Base-by-base conservation (phyloP, 1,139 yeast genomes). In the Lodderomyces margitis region DNA sequence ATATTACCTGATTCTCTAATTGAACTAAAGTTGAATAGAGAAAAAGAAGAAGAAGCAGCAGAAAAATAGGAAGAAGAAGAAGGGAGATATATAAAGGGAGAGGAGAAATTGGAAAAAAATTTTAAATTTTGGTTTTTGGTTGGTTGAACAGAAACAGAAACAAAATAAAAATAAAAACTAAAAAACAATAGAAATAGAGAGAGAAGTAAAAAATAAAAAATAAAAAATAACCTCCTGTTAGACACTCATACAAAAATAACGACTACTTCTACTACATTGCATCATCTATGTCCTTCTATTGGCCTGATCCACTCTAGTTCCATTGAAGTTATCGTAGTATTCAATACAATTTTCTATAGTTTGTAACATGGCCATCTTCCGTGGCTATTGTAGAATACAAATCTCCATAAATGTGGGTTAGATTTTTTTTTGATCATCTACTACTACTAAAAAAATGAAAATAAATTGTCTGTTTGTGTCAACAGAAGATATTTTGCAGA, bases 131-230 rank as follows among this genome's bases (percentile, higher is more conserved):
- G 4, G 4, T 15, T 28, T 25, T 20, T 11, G 27, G 27, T 23
- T 34, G 36, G 23, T 25, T 12, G 7, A 12, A 24, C n/a, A 28
- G 27, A 32, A 14, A 24, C 21, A 31, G 16, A 35, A 35, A 34
- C 33, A 35, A 32, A 36, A 16, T 27, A 31, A 33, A 17, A 30
- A 30, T 5, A 34, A 21, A 30, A 34, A 30, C 11, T 16, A 40
- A 37, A 37, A 36, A 40, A 31, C 12, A 25, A 20, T 23, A 12
- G 27, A 28, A 23, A 32, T 12, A 24, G 27, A 31, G 16, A 35
- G 32, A 34, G 36, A 35, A 32, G 34, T 15, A 32, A 31, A 33
- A 17, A 30, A 30, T 5, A 34, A 21, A 30, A 34, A 30, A 14
- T 16, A 40, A 37, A 37, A 36, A 40, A 31, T n/a, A 25, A 20